Conservation (phyloP, 2,329 filamentous ascomycete genomes). For the Colletotrichum limetticola region DNA sequence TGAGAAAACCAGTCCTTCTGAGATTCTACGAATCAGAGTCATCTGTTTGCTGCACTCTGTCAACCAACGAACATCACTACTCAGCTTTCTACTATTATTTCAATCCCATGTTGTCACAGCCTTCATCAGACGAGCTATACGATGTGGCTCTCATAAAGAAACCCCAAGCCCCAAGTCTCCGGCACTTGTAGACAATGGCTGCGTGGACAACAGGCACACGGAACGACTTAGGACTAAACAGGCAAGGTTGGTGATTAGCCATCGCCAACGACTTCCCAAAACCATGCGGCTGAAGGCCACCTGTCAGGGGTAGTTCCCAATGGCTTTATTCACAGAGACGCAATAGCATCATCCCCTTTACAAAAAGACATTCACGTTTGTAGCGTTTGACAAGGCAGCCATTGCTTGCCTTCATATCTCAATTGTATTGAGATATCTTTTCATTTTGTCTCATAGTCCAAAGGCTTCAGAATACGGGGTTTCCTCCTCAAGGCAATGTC, state of each 20-base stretch:
- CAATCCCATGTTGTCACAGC: background rate
- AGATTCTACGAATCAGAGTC: background rate
- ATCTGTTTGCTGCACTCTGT: background rate
- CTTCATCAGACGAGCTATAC: background rate
- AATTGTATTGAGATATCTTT: background rate
- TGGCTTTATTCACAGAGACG: background rate
- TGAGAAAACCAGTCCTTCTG: background rate
- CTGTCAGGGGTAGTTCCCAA: conserved; percentile 7
- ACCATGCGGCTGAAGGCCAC: conserved; percentile 23
- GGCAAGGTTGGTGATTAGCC: background rate
- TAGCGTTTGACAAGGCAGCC: background rate
- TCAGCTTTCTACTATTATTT: background rate
- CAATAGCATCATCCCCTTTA: background rate
- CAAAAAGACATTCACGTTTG: background rate
- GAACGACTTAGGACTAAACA: background rate
- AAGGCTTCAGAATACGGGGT: background rate
- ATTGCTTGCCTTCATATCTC: background rate
- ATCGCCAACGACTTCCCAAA: conserved; percentile 23
- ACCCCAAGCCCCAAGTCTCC: background rate
- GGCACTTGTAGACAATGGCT: background rate
- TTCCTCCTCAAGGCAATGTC: background rate
- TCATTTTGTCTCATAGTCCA: background rate
- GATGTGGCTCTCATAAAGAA: background rate
- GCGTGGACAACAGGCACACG: background rate
- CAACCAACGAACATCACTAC: background rate